Conservation (phyloP, 2,329 filamentous ascomycete species). For the Pyricularia grisea region DNA sequence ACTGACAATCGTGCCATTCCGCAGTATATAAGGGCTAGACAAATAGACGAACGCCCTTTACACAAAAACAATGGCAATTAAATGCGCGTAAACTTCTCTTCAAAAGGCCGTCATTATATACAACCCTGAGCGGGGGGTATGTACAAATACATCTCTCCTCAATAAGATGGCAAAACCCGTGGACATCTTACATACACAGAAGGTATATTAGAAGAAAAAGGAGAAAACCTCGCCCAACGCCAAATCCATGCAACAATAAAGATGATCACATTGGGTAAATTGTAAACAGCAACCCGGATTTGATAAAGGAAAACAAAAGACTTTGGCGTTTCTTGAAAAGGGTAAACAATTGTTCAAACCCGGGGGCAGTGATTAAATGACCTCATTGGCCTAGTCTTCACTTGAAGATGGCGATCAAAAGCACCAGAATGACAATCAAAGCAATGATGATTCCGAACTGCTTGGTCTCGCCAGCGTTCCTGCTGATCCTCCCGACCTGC, state of each 20-base stretch:
- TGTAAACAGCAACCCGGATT: neutral
- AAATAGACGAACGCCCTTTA: too few relatives aligned
- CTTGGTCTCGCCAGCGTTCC: constrained; percentile 74
- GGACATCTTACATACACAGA: neutral
- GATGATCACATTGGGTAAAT: neutral
- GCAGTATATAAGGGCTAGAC: neutral
- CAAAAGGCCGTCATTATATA: neutral
- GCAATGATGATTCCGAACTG: constrained; percentile 76
- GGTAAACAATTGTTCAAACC: neutral
- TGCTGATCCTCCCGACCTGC: constrained; percentile 61
- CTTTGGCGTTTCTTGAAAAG: neutral
- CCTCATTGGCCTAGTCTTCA: constrained; percentile 24
- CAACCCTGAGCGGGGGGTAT: neutral
- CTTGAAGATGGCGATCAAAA: constrained; percentile 77
- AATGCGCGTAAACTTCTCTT: neutral
- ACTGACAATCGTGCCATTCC: neutral
- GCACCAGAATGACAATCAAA: constrained; percentile 70
- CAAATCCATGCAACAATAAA: neutral
- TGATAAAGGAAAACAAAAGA: neutral
- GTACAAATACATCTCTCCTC: neutral
- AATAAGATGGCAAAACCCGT: neutral
- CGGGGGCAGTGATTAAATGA: neutral
- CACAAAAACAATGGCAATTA: neutral
- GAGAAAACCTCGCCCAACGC: neutral
- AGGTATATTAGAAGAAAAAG: neutral